A percentile compares a stretch with the other conserved stretches of the same genome.
These are phyloP conservation scores for Ophiostoma australiae DNA, from an alignment of 2,329 filamentous ascomycete species.

Conservation along the genomic window DNA sequence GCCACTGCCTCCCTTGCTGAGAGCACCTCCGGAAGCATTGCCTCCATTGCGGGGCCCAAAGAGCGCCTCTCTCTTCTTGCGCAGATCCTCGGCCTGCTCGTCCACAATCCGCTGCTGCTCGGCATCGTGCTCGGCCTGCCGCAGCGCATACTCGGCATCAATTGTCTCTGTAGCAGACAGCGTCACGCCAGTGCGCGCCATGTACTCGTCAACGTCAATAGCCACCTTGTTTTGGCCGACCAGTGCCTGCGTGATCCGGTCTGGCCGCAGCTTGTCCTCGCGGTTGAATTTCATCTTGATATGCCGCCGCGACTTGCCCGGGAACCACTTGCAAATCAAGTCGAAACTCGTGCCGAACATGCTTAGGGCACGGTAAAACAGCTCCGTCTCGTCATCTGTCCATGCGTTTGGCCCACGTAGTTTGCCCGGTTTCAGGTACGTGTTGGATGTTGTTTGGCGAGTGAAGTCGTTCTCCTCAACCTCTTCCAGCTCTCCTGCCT, in stretches of 20 bases:
- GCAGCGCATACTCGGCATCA: slow-evolving; percentile 46
- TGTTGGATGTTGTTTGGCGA: slow-evolving; percentile 61
- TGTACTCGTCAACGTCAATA: slow-evolving; percentile 59
- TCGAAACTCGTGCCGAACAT: slow-evolving; percentile 82
- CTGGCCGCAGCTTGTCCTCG: slow-evolving; percentile 65
- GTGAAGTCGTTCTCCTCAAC: slow-evolving; percentile 78
- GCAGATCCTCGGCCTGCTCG: slow-evolving; percentile 46
- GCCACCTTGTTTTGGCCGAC: slow-evolving; percentile 53
- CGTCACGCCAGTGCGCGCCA: slow-evolving; percentile 48
- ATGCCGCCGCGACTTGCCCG: slow-evolving; percentile 63
- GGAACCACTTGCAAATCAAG: slow-evolving; percentile 73
- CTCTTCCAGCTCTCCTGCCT: slow-evolving; percentile 51
- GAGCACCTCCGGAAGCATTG: slow-evolving; percentile 33
- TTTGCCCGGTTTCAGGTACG: slow-evolving; percentile 59
- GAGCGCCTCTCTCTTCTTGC: slow-evolving; percentile 46
- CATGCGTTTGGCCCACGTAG: slow-evolving; percentile 61
- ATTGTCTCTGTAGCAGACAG: slow-evolving; percentile 54
- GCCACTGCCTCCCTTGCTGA: not conserved
- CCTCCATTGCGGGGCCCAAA: slow-evolving; percentile 34
- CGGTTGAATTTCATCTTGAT: slow-evolving; percentile 80
- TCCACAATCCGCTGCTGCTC: slow-evolving; percentile 44
- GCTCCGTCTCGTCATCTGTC: slow-evolving; percentile 65
- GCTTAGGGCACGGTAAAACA: slow-evolving; percentile 68
- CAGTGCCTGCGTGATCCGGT: slow-evolving; percentile 59
- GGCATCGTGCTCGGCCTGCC: slow-evolving; percentile 43